Conservation (phyloP, 2,329 filamentous ascomycete genomes). For the Paracamarosporium sp. region DNA sequence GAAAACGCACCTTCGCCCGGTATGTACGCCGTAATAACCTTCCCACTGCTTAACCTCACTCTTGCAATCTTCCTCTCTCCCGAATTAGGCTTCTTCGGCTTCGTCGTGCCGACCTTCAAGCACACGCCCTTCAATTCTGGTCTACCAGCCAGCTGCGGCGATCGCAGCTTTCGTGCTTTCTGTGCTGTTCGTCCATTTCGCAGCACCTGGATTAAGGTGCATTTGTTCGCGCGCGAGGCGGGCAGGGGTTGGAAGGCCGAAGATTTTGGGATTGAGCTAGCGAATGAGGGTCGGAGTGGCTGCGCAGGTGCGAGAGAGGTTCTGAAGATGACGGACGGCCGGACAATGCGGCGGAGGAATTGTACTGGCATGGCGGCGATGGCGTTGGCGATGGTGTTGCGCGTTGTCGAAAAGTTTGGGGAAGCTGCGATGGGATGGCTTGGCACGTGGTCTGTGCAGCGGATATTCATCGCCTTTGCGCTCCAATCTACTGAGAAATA, state of each 20-base stretch:
- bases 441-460: slow-evolving; percentile 19
- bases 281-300: slow-evolving; percentile 25
- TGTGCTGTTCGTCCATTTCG: slow-evolving; percentile 80
- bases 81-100: slow-evolving; percentile 99
- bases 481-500: not conserved
- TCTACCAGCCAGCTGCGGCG: slow-evolving; percentile 78
- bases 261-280: slow-evolving; percentile 19
- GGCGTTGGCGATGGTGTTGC: slow-evolving; percentile 13
- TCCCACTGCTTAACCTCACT: slow-evolving; percentile 85
- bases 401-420: slow-evolving; percentile 20
- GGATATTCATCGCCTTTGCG: not conserved
- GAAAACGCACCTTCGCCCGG: slow-evolving; percentile 76
- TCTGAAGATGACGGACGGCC: slow-evolving; percentile 35
- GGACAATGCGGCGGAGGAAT: slow-evolving; percentile 47
- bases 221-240: slow-evolving; percentile 45
- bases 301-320: slow-evolving; percentile 22
- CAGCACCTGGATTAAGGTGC: slow-evolving; percentile 59
- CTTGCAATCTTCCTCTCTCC: slow-evolving; percentile 95
- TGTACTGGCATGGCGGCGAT: slow-evolving; percentile 46
- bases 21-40: slow-evolving; percentile 90
- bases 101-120: slow-evolving; percentile 88
- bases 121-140: slow-evolving; percentile 96
- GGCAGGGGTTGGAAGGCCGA: slow-evolving; percentile 42
- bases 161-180: slow-evolving; percentile 82
- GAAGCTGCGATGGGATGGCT: slow-evolving; percentile 13